Conservation (phyloP, 805 yeast genomes). For the Candida silvatica region DNA sequence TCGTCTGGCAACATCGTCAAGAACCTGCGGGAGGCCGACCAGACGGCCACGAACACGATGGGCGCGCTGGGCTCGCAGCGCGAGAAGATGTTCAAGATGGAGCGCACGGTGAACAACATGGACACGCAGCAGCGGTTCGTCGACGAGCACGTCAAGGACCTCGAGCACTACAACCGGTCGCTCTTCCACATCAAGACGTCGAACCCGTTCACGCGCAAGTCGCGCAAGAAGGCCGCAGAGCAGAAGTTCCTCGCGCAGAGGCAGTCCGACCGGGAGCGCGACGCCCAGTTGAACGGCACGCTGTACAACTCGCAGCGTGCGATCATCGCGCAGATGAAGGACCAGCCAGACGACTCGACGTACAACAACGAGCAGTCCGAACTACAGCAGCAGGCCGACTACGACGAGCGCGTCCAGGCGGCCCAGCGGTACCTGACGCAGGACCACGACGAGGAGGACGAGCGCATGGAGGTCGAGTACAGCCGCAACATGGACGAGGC, state of each 20-base stretch:
- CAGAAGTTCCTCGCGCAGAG: constrained; percentile 49
- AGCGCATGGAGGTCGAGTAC: constrained; percentile 82
- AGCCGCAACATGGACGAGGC: constrained; percentile 79
- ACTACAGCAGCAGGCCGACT: constrained; percentile 35
- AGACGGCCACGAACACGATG: constrained; percentile 69
- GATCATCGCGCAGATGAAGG: constrained; percentile 39
- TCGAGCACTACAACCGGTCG: constrained; percentile 71
- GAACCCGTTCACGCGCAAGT: constrained; percentile 84
- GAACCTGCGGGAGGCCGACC: constrained; percentile 65
- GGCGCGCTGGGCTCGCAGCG: constrained; percentile 94
- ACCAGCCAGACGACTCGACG: constrained; percentile 8
- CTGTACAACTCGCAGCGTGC: constrained; percentile 20
- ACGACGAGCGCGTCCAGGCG: constrained; percentile 43
- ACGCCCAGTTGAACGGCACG: constrained; percentile 16
- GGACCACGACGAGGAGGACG: constrained; percentile 80
- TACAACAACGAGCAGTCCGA: constrained; percentile 16
- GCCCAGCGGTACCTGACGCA: constrained; percentile 75
- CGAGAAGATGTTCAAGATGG: constrained; percentile 74
- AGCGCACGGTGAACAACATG: constrained; percentile 66
- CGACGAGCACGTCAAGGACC: constrained; percentile 71
- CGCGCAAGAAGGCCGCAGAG: constrained; percentile 68
- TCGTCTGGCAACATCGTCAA: constrained; percentile 77
- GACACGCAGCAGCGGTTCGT: constrained; percentile 78
- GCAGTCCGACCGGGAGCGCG: constrained; percentile 22
- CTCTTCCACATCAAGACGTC: constrained; percentile 72